Percentiles rank a stretch among this genome's conserved stretches.
Conservation (phyloP, 2,329 filamentous ascomycete genomes). For the Gliomastix tumulicola region DNA sequence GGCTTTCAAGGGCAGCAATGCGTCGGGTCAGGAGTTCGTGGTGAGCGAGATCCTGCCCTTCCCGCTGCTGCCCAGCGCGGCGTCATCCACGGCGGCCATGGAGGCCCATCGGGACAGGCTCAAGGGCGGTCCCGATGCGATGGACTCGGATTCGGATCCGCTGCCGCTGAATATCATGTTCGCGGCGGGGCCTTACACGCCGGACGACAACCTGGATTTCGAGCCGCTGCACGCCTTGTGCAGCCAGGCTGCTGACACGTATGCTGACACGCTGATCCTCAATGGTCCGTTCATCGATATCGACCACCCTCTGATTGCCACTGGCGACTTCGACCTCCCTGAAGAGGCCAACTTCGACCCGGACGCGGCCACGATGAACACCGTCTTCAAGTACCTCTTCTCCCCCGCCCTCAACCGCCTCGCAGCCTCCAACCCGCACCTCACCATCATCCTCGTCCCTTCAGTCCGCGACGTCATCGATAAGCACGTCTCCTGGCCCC, state of each 20-base stretch:
- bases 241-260: slow-evolving; percentile 64
- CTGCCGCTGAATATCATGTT: slow-evolving; percentile 71
- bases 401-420: slow-evolving; percentile 67
- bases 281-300: slow-evolving; percentile 85
- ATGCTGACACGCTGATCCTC: slow-evolving; percentile 73
- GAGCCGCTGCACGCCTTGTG: slow-evolving; percentile 80
- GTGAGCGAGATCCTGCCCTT: slow-evolving; percentile 70
- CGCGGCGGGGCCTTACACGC: slow-evolving; percentile 83
- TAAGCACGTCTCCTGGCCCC: slow-evolving; percentile 82
- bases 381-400: slow-evolving; percentile 78
- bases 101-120: slow-evolving; percentile 64
- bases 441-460: slow-evolving; percentile 77
- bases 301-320: slow-evolving; percentile 81
- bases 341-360: slow-evolving; percentile 61
- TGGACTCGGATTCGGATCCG: slow-evolving; percentile 43
- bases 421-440: slow-evolving; percentile 59
- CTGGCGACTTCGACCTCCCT: slow-evolving; percentile 71
- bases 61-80: slow-evolving; percentile 68
- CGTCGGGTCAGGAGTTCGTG: slow-evolving; percentile 75
- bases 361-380: slow-evolving; percentile 72
- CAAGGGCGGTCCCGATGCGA: slow-evolving; percentile 54
- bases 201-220: slow-evolving; percentile 87
- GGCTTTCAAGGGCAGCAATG: slow-evolving; percentile 78
- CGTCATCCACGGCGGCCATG: slow-evolving; percentile 59
- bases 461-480: slow-evolving; percentile 76